A percentile compares a stretch with the other conserved stretches of the same genome.
Conservation (phyloP, 164 flowering plant species). For the Tetracentron sinense region DNA sequence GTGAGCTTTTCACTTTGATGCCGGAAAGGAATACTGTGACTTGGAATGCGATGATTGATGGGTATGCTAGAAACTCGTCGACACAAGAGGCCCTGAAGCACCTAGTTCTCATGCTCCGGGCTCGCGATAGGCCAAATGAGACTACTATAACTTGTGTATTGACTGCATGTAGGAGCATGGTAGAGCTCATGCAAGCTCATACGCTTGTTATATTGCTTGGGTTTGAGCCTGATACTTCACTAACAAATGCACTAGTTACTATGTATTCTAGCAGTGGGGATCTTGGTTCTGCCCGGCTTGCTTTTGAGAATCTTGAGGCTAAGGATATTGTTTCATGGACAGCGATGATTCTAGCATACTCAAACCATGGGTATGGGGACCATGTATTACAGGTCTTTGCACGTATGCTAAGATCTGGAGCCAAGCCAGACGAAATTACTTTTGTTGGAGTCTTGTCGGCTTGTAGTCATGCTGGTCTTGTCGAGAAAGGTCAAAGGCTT, state of each 20-base stretch:
- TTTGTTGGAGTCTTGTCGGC: constrained; percentile 60
- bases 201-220: constrained; percentile 42
- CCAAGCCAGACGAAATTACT: constrained; percentile 46
- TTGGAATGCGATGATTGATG: constrained; percentile 58
- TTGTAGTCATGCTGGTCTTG: constrained; percentile 57
- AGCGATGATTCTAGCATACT: constrained; percentile 47
- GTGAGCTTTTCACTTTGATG: constrained; percentile 42
- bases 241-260: constrained; percentile 46
- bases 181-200: constrained; percentile 44
- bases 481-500: constrained; percentile 40
- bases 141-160: constrained; percentile 39
- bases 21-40: constrained; percentile 34
- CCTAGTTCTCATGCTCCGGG: constrained; percentile 37
- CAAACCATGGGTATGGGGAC: constrained; percentile 48
- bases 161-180: constrained; percentile 33
- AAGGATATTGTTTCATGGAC: constrained; percentile 65
- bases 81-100: constrained; percentile 39
- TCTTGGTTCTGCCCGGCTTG: constrained; percentile 30
- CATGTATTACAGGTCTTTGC: constrained; percentile 41
- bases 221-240: constrained; percentile 32
- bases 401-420: constrained; percentile 42
- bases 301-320: constrained; percentile 34
- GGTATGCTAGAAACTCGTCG: constrained; percentile 33
- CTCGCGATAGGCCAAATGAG: constrained; percentile 35
- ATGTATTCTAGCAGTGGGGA: constrained; percentile 57